Conservation (phyloP, 768 basidiomycete species). For the Mrakia frigida region DNA sequence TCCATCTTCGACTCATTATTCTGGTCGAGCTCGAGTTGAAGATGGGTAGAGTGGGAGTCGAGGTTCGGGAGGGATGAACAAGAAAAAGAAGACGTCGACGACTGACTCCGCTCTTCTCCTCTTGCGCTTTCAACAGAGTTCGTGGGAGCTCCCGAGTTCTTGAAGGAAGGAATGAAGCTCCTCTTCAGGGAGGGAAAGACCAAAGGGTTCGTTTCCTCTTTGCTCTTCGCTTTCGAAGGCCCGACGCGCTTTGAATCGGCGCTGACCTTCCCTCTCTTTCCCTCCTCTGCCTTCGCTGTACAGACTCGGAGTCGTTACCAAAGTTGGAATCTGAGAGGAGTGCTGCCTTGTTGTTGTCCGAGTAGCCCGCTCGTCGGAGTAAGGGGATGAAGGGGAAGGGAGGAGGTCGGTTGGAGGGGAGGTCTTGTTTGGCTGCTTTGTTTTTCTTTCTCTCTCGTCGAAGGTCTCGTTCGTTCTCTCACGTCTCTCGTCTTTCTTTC, state of each 20-base stretch:
- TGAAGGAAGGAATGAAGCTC: conserved; percentile 89
- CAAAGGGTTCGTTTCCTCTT: conserved; percentile 53
- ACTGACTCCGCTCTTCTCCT: no score
- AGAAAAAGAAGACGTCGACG: no score
- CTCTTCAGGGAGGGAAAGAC: conserved; percentile 94
- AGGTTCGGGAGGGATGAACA: no score
- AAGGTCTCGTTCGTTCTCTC: no score
- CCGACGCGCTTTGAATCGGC: not conserved
- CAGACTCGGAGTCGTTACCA: conserved; percentile 1
- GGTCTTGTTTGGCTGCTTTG: not conserved
- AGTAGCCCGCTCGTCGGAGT: no score
- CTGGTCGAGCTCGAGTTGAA: no score
- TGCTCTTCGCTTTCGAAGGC: not conserved
- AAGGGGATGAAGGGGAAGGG: no score
- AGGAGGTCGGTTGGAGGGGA: not conserved
- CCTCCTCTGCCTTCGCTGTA: no score
- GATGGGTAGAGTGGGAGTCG: no score
- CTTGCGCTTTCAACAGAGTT: conserved; percentile 51
- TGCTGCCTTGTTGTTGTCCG: not conserved
- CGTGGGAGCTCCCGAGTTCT: conserved; percentile 54
- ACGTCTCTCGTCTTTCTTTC: no score
- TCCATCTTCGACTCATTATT: no score
- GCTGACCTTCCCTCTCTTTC: not conserved
- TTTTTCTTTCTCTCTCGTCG: not conserved
- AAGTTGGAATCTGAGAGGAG: conserved; percentile 8